These are phyloP conservation scores for Anisodus tanguticus DNA, from an alignment of 257 asterid genomes.

Conservation along the genomic window DNA sequence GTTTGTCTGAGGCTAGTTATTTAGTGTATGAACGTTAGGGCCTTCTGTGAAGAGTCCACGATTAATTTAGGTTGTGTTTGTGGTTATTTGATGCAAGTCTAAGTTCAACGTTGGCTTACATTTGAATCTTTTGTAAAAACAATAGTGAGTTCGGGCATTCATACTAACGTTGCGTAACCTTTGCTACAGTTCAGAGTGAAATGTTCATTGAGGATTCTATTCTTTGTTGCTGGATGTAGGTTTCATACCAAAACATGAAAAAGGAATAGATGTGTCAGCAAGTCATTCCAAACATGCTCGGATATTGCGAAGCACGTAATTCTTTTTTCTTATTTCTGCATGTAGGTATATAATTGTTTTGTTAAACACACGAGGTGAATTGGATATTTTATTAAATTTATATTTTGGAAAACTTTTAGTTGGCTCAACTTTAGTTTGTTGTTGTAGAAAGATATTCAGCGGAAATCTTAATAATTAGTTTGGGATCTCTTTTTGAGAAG, in stretches of 20 bases:
- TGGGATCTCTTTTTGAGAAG: no score
- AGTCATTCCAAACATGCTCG: not conserved
- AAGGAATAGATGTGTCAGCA: not conserved
- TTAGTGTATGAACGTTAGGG: not conserved
- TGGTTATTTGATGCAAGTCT: not conserved
- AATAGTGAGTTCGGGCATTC: not conserved
- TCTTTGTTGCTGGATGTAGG: not conserved
- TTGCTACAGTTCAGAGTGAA: not conserved
- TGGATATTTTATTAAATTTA: no score
- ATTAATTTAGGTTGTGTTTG: not conserved
- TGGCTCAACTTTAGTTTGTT: no score
- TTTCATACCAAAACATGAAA: not conserved
- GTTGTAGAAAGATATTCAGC: no score
- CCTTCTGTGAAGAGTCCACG: not conserved
- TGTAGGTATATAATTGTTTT: no score
- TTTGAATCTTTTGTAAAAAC: not conserved
- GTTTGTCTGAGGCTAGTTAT: slow-evolving; percentile 12
- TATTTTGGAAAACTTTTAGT: no score
- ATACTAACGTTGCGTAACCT: not conserved
- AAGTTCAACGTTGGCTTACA: not conserved
- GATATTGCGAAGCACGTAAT: no score
- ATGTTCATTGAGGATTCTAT: not conserved
- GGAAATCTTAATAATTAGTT: no score
- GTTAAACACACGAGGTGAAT: no score
- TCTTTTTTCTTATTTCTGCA: no score